These are phyloP conservation scores for Rehmannia glutinosa DNA, from an alignment of 257 asterid species.

Conservation along the genomic window DNA sequence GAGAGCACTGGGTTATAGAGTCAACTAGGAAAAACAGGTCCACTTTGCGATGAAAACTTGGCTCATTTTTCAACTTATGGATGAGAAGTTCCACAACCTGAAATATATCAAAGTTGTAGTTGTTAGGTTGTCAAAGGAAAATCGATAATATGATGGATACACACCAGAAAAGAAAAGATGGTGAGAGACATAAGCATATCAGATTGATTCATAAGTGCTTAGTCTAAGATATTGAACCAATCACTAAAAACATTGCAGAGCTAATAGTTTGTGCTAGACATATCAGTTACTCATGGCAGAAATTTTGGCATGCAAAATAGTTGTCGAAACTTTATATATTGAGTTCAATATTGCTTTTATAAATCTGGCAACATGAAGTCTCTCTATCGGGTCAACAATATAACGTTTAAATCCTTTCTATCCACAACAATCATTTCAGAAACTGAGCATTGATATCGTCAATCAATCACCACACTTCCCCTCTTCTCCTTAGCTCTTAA, in stretches of 20 bases:
- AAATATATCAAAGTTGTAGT: conserved; percentile 13
- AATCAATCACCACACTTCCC: no score
- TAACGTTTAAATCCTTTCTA: background rate
- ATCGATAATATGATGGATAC: background rate
- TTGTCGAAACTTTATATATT: background rate
- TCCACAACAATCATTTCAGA: background rate
- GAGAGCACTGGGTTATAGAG: conserved; percentile 96
- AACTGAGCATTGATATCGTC: background rate
- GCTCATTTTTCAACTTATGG: conserved; percentile 72
- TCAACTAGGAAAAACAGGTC: conserved; percentile 92
- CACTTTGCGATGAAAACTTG: conserved; percentile 76
- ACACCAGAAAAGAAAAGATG: background rate
- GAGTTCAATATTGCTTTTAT: background rate
- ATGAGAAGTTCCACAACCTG: conserved; percentile 96
- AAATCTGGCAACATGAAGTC: background rate
- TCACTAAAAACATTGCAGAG: background rate
- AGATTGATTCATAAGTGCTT: background rate
- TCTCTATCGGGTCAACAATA: background rate
- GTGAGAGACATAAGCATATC: no score
- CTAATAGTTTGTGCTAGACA: background rate
- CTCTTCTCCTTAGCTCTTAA: no score
- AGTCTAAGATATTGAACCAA: background rate
- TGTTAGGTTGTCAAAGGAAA: conserved; percentile 17
- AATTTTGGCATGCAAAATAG: background rate
- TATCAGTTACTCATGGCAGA: background rate